Conservation (phyloP, 495 filamentous ascomycete species). For the Trypethelium eluteriae region DNA sequence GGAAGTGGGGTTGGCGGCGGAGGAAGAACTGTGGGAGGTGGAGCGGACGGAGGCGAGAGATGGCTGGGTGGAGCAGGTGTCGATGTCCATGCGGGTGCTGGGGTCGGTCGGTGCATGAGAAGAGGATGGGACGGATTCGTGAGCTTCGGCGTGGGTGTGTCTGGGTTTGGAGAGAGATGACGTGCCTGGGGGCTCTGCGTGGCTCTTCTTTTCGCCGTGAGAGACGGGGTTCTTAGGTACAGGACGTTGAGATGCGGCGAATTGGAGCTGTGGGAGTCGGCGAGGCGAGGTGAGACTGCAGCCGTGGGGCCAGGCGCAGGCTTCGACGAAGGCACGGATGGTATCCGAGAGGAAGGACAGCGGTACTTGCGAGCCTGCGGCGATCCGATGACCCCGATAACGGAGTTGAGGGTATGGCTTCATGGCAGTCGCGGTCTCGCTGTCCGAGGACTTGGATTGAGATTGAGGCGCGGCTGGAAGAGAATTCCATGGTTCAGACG, state of each 20-base stretch:
- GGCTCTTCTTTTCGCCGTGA: no score
- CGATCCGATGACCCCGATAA: constrained; percentile 47
- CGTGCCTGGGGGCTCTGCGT: not conserved
- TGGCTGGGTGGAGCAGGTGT: not conserved
- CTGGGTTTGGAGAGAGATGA: not conserved
- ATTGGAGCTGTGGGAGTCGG: constrained; percentile 27
- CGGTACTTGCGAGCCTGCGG: constrained; percentile 65
- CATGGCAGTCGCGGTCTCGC: not conserved
- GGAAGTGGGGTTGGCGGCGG: no score
- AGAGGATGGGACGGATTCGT: not conserved
- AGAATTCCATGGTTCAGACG: not conserved
- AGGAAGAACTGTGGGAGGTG: not conserved
- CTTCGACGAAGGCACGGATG: constrained; percentile 65
- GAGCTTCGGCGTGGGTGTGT: not conserved
- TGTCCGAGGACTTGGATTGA: not conserved
- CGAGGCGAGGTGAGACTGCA: constrained; percentile 53
- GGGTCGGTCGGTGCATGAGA: not conserved
- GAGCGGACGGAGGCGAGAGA: not conserved
- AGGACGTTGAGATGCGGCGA: constrained; percentile 13
- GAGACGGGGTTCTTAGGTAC: no score
- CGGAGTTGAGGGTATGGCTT: constrained; percentile 14
- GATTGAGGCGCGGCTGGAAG: not conserved
- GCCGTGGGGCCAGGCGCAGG: constrained; percentile 69
- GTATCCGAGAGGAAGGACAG: constrained; percentile 63
- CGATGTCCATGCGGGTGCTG: not conserved